These are phyloP conservation scores for Nyssa sinensis DNA, from an alignment of 148 eudicot species.

Conservation along the genomic window DNA sequence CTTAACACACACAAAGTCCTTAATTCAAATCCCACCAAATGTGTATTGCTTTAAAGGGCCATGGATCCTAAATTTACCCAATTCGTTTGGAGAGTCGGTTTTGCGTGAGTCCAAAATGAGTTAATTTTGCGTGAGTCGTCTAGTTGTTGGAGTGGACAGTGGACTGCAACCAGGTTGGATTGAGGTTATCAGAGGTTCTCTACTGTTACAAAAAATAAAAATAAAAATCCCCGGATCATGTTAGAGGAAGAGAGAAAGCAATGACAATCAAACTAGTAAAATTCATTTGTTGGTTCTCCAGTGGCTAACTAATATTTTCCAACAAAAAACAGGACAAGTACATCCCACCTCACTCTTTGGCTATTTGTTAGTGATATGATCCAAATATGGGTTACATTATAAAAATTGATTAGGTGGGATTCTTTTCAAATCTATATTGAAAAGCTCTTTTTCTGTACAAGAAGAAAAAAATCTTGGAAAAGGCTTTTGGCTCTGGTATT, in stretches of 20 bases:
- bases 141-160: too few species aligned
- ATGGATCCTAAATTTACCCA: too few species aligned
- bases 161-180: too few species aligned
- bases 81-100: too few species aligned
- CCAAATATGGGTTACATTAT: background rate
- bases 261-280: background rate
- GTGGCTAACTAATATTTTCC: background rate
- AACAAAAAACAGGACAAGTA: background rate
- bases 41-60: too few species aligned
- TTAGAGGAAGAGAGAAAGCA: background rate
- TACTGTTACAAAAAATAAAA: too few species aligned
- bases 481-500: constrained; percentile 15
- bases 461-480: background rate
- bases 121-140: too few species aligned
- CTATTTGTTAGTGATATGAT: background rate
- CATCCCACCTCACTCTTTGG: background rate
- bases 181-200: too few species aligned
- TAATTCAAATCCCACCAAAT: too few species aligned
- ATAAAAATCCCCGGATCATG: background rate
- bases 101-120: too few species aligned
- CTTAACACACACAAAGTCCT: too few species aligned
- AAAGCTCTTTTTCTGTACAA: background rate
- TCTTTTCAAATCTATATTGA: background rate
- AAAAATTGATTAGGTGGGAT: constrained; percentile 6
- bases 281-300: background rate